Evolutionary conservation across 352 stramenopile genomes (phyloP).

Genomic region (Aphanomyces cochlioides): DNA sequence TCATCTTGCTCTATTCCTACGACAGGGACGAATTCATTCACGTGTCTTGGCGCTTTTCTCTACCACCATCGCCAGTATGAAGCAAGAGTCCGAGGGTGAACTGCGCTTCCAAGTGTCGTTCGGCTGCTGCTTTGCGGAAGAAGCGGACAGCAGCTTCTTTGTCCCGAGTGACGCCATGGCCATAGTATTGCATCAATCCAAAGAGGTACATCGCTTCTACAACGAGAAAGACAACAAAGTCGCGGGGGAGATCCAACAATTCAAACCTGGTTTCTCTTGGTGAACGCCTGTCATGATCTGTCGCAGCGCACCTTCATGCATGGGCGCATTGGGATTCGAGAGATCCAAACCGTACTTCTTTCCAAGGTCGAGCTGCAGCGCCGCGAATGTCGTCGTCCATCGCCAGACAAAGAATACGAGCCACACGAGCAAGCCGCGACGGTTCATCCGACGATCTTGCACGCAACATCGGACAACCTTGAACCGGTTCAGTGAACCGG

Average conservation of each 20-base stretch:
- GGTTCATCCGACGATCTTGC: not conserved
- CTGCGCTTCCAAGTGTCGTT: conserved; percentile 15
- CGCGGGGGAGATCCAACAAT: not conserved
- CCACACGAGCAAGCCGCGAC: not conserved
- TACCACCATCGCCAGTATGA: conserved; percentile 13
- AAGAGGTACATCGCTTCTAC: conserved; percentile 24
- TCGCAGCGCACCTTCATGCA: conserved; percentile 2
- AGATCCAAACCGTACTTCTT: conserved; percentile 9
- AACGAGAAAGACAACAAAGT: not conserved
- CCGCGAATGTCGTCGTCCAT: not conserved
- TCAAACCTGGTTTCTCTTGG: conserved; percentile 12
- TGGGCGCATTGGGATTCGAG: conserved; percentile 11
- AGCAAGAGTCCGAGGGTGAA: conserved; percentile 17
- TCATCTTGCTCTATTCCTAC: conserved; percentile 7
- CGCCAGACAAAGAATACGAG: not conserved
- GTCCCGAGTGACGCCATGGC: conserved; percentile 16
- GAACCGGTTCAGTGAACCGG: too few relatives aligned
- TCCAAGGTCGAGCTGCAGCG: conserved; percentile 10
- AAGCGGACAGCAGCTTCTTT: conserved; percentile 12
- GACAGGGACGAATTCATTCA: not conserved
- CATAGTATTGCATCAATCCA: conserved; percentile 27
- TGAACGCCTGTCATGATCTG: conserved; percentile 21
- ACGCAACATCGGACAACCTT: not conserved
- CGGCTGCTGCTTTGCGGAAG: conserved; percentile 6
- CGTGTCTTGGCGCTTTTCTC: too few relatives aligned